Base-by-base conservation (phyloP, 345 rosid genomes). In the Odontarrhena argentea region DNA sequence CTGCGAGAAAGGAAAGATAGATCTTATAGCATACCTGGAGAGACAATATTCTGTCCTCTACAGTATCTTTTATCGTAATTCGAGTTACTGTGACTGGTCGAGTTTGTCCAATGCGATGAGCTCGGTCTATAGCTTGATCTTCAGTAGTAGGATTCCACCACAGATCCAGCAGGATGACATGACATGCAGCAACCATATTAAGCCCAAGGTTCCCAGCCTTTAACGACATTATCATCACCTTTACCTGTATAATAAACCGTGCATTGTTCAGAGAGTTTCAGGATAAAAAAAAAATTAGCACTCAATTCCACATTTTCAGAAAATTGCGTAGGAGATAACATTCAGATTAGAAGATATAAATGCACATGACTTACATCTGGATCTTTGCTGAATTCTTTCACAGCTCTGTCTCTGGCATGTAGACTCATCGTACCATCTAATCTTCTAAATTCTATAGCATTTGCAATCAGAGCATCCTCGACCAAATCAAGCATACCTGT, bases 61-160 rank as follows among this genome's bases (percentile, higher is more conserved):
- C 95, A 0, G 97, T 87, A 73, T 91, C 79, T 73, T 70, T 86
- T 18, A 94, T 76, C 14, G 99, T 91, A 26, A 94, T 79, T 50
- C 97, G 89, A 51, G 97, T 87, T 40, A 93, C 96, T 59, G 87
- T 93, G 62, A 93, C 96, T 15, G 97, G 84, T 68, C 92, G 92
- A 45, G 98, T 93, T 82, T 93, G 97, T 71, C 98, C 98, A 70
- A 93, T 93, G 74, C 98, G 87, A 81, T 90, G 98, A 42, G 98
- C 96, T 74, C 97, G 83, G 74, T 93, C 98, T 60, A 74, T 67
- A 68, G 77, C 77, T 53, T 74, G 77, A 61, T 74, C 77, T 54
- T 74, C 77, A 15, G 77, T 73, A 40, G 96, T 85, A 63, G 99
- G 99, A 79, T 93, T 93, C 99, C 97, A 93, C 99, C 99, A 93